These are phyloP conservation scores for Syncephalastrum contaminatum DNA, from an alignment of 371 early-diverging fungal genomes.

Conservation along the genomic window DNA sequence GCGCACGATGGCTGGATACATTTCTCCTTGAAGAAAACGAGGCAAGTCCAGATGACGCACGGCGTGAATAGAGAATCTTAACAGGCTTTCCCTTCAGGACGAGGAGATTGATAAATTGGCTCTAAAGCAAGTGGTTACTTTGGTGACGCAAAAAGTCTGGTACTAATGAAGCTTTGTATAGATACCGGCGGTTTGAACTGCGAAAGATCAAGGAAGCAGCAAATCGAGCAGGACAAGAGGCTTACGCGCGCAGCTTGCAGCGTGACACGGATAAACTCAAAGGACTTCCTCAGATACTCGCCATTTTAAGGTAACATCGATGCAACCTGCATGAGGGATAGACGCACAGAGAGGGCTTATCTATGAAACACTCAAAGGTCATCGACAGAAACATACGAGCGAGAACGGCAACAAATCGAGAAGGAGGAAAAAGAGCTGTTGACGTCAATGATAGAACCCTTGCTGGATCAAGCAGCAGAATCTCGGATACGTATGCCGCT, in stretches of 20 bases:
- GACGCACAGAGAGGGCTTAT: no score
- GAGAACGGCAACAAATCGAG: neutral
- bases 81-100: no score
- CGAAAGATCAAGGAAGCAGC: slow-evolving; percentile 4
- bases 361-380: no score
- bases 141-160: no score
- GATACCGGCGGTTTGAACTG: slow-evolving; percentile 6
- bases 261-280: slow-evolving; percentile 9
- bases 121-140: neutral
- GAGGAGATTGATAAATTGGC: slow-evolving; percentile 5
- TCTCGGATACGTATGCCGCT: no score
- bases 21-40: no score
- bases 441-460: slow-evolving; percentile 4
- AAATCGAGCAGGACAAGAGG: neutral
- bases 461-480: neutral
- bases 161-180: no score
- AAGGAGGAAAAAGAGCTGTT: slow-evolving; percentile 1
- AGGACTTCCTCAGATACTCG: slow-evolving; percentile 9
- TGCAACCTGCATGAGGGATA: neutral
- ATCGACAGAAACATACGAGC: neutral
- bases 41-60: no score
- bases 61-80: no score
- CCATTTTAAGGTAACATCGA: slow-evolving; percentile 4
- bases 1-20: no score
- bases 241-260: slow-evolving; percentile 5